Percentiles rank a stretch among this genome's conserved stretches.
phyloP scores from a whole-genome alignment of 1,284 basidiomycete species.

The Chalciporus sp. region DNA sequence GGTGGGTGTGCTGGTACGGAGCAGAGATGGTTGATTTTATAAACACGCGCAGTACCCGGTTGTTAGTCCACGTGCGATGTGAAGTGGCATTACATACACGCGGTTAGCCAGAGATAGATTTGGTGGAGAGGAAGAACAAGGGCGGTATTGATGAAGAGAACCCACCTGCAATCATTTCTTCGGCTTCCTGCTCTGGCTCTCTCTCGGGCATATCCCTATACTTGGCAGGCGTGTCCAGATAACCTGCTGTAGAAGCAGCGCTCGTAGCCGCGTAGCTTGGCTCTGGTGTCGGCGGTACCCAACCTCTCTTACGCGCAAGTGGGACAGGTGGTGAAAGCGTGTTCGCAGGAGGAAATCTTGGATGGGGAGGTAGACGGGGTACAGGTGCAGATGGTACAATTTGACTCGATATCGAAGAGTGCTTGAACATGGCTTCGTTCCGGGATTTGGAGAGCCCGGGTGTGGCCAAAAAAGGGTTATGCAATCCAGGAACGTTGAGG shows the following conservation, averaged over 20 bases:
- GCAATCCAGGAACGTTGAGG: constrained; percentile 58
- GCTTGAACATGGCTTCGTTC: constrained; percentile 17
- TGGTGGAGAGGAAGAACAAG: constrained; percentile 5
- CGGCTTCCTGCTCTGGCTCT: constrained; percentile 38
- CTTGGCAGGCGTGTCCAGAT: constrained; percentile 66
- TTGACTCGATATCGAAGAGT: constrained; percentile 17
- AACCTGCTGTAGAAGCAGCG: constrained; percentile 56
- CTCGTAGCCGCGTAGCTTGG: constrained; percentile 54
- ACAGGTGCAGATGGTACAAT: constrained; percentile 10
- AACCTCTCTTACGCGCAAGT: constrained; percentile 62
- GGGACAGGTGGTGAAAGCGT: constrained; percentile 37
- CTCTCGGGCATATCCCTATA: constrained; percentile 53
- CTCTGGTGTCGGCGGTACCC: constrained; percentile 63
- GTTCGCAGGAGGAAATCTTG: constrained; percentile 20
- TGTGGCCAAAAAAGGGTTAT: constrained; percentile 59
- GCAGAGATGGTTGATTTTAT: constrained; percentile 20
- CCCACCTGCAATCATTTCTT: constrained; percentile 54
- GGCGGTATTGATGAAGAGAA: constrained; percentile 14
- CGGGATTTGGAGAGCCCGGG: constrained; percentile 24
- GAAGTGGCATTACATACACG: constrained; percentile 29
- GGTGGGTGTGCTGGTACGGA: background rate
- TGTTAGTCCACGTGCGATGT: constrained; percentile 24
- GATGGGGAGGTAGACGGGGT: constrained; percentile 35
- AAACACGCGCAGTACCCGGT: constrained; percentile 8
- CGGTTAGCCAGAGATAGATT: background rate